These are phyloP conservation scores for Clarireedia hainanense DNA, from an alignment of 2,329 filamentous ascomycete species.

Conservation along the genomic window DNA sequence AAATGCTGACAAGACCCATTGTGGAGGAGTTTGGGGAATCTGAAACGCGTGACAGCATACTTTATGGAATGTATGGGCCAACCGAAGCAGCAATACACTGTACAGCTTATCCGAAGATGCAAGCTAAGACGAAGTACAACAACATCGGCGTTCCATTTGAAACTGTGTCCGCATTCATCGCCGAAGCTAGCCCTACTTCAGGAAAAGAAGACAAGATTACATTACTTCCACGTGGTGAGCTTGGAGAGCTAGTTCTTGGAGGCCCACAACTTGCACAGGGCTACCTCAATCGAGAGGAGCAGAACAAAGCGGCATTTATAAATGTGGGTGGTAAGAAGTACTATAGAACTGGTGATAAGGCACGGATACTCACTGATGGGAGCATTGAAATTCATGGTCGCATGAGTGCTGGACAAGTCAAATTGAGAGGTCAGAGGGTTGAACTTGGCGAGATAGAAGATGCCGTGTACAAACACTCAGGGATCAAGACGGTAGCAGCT, in stretches of 20 bases:
- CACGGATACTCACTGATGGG: constrained; percentile 57
- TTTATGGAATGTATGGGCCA: constrained; percentile 92
- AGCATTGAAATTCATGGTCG: constrained; percentile 77
- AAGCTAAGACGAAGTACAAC: constrained; percentile 46
- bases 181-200: constrained; percentile 13
- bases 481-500: constrained; percentile 59
- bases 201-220: constrained; percentile 19
- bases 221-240: constrained; percentile 25
- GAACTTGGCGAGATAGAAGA: constrained; percentile 75
- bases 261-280: constrained; percentile 71
- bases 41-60: constrained; percentile 43
- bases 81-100: constrained; percentile 91
- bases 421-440: constrained; percentile 75
- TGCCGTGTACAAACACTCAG: constrained; percentile 50
- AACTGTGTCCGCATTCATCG: constrained; percentile 48
- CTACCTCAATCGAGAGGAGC: constrained; percentile 74
- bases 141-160: constrained; percentile 73
- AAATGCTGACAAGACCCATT: constrained; percentile 78
- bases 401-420: constrained; percentile 73
- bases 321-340: constrained; percentile 54
- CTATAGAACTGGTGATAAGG: constrained; percentile 83
- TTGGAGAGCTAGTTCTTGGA: constrained; percentile 66
- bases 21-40: constrained; percentile 67
- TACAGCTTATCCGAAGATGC: constrained; percentile 61
- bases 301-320: constrained; percentile 67